Evolutionary conservation across 2,329 filamentous ascomycete genomes (phyloP).

Genomic region (Nemania sp.): DNA sequence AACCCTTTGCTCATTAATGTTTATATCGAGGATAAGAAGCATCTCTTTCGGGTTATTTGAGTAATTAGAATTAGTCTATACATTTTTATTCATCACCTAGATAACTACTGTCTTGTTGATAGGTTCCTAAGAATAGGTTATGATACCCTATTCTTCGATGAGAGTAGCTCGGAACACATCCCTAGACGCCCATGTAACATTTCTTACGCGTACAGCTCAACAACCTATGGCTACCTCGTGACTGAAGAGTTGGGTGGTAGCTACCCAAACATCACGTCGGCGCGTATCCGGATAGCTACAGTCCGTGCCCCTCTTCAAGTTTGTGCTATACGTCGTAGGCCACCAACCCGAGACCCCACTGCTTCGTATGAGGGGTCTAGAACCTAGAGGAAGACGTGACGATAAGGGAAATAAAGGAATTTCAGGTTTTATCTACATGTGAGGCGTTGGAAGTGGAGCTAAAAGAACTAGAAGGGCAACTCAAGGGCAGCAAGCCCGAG

Average conservation of each 20-base stretch:
- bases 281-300: neutral
- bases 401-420: no score
- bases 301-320: neutral
- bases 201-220: no score
- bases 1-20: neutral
- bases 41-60: neutral
- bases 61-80: neutral
- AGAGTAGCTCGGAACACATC: no score
- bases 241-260: neutral
- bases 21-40: neutral
- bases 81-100: no score
- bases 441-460: neutral
- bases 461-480: neutral
- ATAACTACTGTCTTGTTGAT: no score
- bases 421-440: no score
- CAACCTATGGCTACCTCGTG: no score
- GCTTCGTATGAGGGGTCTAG: neutral
- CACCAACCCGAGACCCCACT: neutral
- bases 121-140: no score
- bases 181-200: no score
- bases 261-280: neutral
- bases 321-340: neutral
- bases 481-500: neutral
- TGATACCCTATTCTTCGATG: no score
- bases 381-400: neutral